Conservation (phyloP, 768 basidiomycete species). For the Leccinum pellstonianum region DNA sequence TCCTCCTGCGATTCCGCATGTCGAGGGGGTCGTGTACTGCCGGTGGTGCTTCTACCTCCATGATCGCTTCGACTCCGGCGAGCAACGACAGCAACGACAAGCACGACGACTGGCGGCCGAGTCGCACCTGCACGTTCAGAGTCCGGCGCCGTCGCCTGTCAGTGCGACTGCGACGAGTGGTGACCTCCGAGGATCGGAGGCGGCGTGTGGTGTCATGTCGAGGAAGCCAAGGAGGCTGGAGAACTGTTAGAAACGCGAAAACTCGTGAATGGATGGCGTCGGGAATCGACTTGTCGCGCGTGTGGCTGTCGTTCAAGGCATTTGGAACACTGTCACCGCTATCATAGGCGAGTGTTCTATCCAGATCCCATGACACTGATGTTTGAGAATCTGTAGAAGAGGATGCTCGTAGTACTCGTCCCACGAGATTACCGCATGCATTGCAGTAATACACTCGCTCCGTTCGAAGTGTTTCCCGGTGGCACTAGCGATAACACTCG, state of each 20-base stretch:
- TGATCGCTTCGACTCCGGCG: too few species aligned
- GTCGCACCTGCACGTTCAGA: too few species aligned
- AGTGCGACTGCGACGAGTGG: too few species aligned
- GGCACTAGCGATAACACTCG: too few species aligned
- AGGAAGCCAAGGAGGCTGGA: slow-evolving; percentile 63
- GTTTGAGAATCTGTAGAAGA: slow-evolving; percentile 47
- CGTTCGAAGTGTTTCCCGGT: too few species aligned
- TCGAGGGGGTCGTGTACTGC: too few species aligned
- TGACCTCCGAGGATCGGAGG: too few species aligned
- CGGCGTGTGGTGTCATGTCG: slow-evolving; percentile 32
- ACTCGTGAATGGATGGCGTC: slow-evolving; percentile 44
- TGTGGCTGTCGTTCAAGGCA: slow-evolving; percentile 66
- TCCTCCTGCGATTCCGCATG: too few species aligned
- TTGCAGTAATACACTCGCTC: slow-evolving; percentile 50
- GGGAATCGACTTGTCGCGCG: slow-evolving; percentile 57
- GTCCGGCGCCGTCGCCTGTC: too few species aligned
- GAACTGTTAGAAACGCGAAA: slow-evolving; percentile 55
- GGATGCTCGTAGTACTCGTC: slow-evolving; percentile 55
- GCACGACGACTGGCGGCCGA: too few species aligned
- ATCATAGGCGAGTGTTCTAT: slow-evolving; percentile 50
- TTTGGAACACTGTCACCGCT: slow-evolving; percentile 70
- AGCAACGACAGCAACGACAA: too few species aligned
- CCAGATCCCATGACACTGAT: not conserved
- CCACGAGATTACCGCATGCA: slow-evolving; percentile 55
- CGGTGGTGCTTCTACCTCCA: too few species aligned